A percentile compares a stretch with the other conserved stretches of the same genome.
These are phyloP conservation scores for Rubia occidens DNA, from an alignment of 305 asterid species.

Conservation along the genomic window DNA sequence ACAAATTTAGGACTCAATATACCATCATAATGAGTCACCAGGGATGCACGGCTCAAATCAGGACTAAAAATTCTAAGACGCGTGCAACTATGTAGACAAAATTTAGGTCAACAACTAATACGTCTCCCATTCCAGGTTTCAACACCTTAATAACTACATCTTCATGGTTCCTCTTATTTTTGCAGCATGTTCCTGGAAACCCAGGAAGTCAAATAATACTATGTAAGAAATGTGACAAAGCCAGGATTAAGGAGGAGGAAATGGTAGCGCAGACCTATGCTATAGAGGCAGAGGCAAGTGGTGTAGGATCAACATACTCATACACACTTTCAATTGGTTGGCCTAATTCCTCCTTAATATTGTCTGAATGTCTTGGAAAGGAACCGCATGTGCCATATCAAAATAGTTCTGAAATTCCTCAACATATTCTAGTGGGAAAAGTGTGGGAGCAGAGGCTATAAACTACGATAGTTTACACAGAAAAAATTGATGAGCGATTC, in stretches of 20 bases:
- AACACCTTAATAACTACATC: constrained; percentile 95
- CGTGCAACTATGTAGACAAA: constrained; percentile 87
- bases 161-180: constrained; percentile 71
- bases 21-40: constrained; percentile 39
- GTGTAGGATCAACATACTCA: constrained; percentile 86
- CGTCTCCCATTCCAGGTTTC: constrained; percentile 90
- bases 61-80: constrained; percentile 90
- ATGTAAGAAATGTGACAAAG: constrained; percentile 4
- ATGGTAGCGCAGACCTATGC: constrained; percentile 59
- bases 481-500: constrained; percentile 16
- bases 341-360: constrained; percentile 75
- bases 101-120: constrained; percentile 89
- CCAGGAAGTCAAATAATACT: constrained; percentile 17
- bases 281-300: constrained; percentile 91
- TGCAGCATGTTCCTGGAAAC: constrained; percentile 82
- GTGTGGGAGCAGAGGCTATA: constrained; percentile 91
- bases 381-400: constrained; percentile 82
- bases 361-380: constrained; percentile 64
- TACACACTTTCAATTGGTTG: constrained; percentile 64
- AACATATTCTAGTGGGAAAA: constrained; percentile 90
- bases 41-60: constrained; percentile 85
- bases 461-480: constrained; percentile 43
- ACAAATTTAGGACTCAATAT: not conserved
- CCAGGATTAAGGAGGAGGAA: constrained; percentile 4
- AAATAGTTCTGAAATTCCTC: constrained; percentile 93